Evolutionary conservation across 768 basidiomycete genomes (phyloP), one percentile per base, ranked within the genome.

Genomic region (Trametes cinnabarina): DNA sequence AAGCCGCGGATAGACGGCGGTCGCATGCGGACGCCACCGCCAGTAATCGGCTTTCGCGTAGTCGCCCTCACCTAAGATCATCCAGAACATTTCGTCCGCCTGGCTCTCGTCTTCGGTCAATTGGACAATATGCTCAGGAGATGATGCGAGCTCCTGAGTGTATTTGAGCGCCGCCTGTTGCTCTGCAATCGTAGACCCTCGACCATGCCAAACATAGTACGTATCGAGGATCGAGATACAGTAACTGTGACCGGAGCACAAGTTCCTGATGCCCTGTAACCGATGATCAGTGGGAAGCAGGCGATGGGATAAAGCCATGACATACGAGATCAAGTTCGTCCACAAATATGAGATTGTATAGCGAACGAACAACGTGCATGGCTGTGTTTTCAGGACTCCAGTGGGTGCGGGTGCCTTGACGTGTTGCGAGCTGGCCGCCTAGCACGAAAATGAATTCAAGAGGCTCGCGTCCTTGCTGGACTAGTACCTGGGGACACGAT

Each of bases 171-270:
- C 88, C 5, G 85, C 87, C 28, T 75, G 63, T 55, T 83, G 81
- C 71, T 94, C 92, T 30, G 63, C 60, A 6, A 75, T 44, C 14
- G 75, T 75, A 3, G 91, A 85, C 23, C 92, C 92, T 51, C 81
- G 76, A 3, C 92, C 92, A 68, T 92, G 77, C 92, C 92, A 94
- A 32, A 93, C 82, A 63, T 90, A 92, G 35, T 87, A 73, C 2
- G 83, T 82, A 34, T 83, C 83, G 58, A 93, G 73, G 44, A 92
- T 76, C 3, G 86, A 82, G 34, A 91, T 62, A 63, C 89, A 92
- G 68, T 88, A 92, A 63, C 88, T 90, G 71, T 85, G 93, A n/a
- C 81, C 92, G 10, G 91, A 92, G 68, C 91, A 93, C 1, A 94
- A 73, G 66, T 88, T 90, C 57, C 75, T 80, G 62, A 87, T 73